Base-by-base conservation (phyloP, 1,284 basidiomycete species). In the Leucoagaricus sp. region DNA sequence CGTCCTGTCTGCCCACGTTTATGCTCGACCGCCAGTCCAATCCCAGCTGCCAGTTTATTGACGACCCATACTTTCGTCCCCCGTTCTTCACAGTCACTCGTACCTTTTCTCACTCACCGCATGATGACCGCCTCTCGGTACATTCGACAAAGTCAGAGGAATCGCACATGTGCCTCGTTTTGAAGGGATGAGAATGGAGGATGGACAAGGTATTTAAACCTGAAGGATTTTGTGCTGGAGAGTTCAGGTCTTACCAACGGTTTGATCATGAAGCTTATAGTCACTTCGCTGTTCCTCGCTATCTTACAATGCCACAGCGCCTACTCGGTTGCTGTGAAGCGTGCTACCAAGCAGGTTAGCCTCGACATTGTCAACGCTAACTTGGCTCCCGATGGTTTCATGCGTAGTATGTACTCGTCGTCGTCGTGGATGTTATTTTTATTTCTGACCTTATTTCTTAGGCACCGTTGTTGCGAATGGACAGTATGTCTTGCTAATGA, bases 361-460 rank as follows among this genome's bases (percentile, higher is more conserved):
- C 64, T 69, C 25, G 55, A 68, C 45, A 63, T 70, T 36, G 62
- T 53, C 17, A 69, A 70, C 55, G 58, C 57, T n/a, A 50, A 67
- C 26, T 33, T 68, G 29, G 64, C 67, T 28, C 67, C 67, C 41
- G 69, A 69, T 63, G 67, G 68, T 15, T 65, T 66, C 55, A 46
- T 48, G 12, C 57, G 68, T 33, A 55, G 45, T 55, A 48, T 19
- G 45, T 29, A 6, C 25, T 23, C 33, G 12, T 8, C 8, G 12
- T n/a, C 19, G n/a, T 8, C n/a, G 19, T 10, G 7, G 17, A 13
- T 21, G 4, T 26, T 26, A 6, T 23, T 34, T 19, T 25, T 49
- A 5, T 9, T 12, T n/a, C 26, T 28, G 12, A 5, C 19, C 36
- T 41, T 28, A 23, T 13, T 15, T 10, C 17, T 17, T 31, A 48